Conservation (phyloP, 129 eudicot species). For the Scalesia atractyloides region DNA sequence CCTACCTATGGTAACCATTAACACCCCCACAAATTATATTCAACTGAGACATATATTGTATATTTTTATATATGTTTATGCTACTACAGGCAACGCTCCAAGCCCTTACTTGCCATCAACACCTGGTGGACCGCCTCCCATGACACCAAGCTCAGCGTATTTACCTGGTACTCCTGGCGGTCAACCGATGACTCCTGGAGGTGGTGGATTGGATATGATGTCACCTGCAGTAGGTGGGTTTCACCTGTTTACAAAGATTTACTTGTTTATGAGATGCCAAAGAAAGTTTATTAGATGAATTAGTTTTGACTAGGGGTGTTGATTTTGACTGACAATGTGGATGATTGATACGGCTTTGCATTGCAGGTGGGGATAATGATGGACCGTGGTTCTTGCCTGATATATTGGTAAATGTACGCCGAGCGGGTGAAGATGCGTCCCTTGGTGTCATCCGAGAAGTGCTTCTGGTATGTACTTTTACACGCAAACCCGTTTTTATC, state of each 20-base stretch:
- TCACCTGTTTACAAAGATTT: background rate
- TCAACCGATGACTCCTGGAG: constrained; percentile 98
- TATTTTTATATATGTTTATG: background rate
- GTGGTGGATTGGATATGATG: constrained; percentile 94
- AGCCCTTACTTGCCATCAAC: constrained; percentile 98
- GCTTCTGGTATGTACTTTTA: constrained; percentile 60
- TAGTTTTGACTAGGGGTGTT: background rate
- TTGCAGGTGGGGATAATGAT: constrained; percentile 76
- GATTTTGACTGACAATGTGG: background rate
- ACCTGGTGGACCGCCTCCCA: constrained; percentile 96
- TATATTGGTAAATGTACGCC: constrained; percentile 80
- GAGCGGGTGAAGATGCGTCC: constrained; percentile 58
- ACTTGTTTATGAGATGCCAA: background rate
- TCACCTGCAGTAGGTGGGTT: constrained; percentile 85
- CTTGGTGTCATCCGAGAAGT: constrained; percentile 81
- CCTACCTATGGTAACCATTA: constrained; percentile 68
- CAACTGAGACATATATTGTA: background rate
- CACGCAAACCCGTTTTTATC: background rate
- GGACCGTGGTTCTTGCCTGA: constrained; percentile 81
- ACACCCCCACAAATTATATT: background rate
- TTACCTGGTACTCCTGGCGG: constrained; percentile 99
- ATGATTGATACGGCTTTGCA: too few relatives aligned
- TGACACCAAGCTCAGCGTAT: constrained; percentile 98
- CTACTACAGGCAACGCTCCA: constrained; percentile 87
- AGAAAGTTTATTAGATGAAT: background rate